Percentiles rank a stretch among this genome's conserved stretches.
Conservation (phyloP, 129 eudicot genomes). For the Solidago caesia region DNA sequence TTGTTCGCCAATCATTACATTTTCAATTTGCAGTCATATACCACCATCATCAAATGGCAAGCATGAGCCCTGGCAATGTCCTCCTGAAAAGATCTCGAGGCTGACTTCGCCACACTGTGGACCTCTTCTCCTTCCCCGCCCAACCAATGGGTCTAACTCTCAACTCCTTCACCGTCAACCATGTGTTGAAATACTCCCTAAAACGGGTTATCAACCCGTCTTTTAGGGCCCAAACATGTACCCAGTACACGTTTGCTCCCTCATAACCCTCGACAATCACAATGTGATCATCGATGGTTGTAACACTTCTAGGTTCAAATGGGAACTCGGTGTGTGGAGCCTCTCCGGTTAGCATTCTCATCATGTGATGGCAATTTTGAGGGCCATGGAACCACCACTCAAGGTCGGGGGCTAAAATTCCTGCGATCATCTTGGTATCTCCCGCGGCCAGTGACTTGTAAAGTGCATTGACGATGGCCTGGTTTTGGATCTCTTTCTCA, state of each 20-base stretch:
- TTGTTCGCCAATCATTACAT: neutral
- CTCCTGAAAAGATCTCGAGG: slow-evolving; percentile 62
- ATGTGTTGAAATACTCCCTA: slow-evolving; percentile 83
- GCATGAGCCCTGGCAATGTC: slow-evolving; percentile 73
- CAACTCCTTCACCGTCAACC: slow-evolving; percentile 73
- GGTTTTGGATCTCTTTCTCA: slow-evolving; percentile 35
- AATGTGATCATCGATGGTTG: slow-evolving; percentile 45
- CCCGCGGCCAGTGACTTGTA: slow-evolving; percentile 59
- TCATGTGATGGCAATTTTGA: slow-evolving; percentile 80
- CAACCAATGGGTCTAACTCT: slow-evolving; percentile 27
- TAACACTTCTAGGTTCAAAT: slow-evolving; percentile 63
- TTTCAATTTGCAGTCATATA: neutral
- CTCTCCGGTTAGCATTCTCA: slow-evolving; percentile 76
- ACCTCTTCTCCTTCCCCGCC: slow-evolving; percentile 24
- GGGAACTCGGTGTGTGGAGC: slow-evolving; percentile 46
- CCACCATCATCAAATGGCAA: slow-evolving; percentile 50
- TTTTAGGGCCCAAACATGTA: slow-evolving; percentile 78
- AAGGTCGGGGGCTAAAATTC: slow-evolving; percentile 50
- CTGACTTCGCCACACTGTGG: slow-evolving; percentile 74
- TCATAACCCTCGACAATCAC: slow-evolving; percentile 75
- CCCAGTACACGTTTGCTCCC: slow-evolving; percentile 84
- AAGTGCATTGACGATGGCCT: slow-evolving; percentile 49
- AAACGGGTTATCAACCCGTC: slow-evolving; percentile 67
- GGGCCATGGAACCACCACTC: slow-evolving; percentile 98
- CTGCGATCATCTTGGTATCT: slow-evolving; percentile 33